These are phyloP conservation scores for Yamadazyma atlantica DNA, from an alignment of 1,139 yeast species.

Conservation along the genomic window DNA sequence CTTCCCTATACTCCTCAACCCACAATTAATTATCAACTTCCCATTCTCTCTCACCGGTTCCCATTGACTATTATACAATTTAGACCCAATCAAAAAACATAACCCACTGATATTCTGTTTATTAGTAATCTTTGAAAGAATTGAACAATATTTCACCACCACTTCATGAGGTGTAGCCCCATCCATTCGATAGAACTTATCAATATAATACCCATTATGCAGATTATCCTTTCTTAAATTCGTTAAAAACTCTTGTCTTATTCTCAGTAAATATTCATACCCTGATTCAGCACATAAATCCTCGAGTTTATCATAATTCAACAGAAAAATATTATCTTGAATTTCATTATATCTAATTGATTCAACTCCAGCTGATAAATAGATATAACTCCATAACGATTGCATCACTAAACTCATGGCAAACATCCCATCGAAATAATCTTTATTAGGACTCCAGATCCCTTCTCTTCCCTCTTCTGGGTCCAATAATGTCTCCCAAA, in stretches of 20 bases:
- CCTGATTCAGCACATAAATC: conserved; percentile 28
- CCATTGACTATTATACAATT: conserved; percentile 54
- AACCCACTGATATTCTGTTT: conserved; percentile 56
- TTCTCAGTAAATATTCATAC: conserved; percentile 39
- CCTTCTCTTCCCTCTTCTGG: conserved; percentile 30
- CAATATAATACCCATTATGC: conserved; percentile 16
- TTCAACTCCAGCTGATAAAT: conserved; percentile 41
- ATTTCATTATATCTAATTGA: conserved; percentile 28
- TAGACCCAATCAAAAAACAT: conserved; percentile 46
- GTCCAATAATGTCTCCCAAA: conserved; percentile 59
- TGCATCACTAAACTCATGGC: conserved; percentile 47
- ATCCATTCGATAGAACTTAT: conserved; percentile 12
- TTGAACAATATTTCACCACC: conserved; percentile 39
- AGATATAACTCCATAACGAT: conserved; percentile 51
- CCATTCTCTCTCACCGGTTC: conserved; percentile 61
- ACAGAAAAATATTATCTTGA: conserved; percentile 12
- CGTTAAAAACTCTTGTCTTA: conserved; percentile 29
- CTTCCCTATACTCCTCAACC: conserved; percentile 56
- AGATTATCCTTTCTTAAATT: conserved; percentile 20
- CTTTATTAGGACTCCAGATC: conserved; percentile 26
- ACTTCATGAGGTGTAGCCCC: conserved; percentile 30
- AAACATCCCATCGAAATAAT: conserved; percentile 41
- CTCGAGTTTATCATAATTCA: conserved; percentile 21
- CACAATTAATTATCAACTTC: conserved; percentile 55
- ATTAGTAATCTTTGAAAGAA: conserved; percentile 39